Conservation (phyloP, 805 yeast species). For the Pichia thaimueangensis region DNA sequence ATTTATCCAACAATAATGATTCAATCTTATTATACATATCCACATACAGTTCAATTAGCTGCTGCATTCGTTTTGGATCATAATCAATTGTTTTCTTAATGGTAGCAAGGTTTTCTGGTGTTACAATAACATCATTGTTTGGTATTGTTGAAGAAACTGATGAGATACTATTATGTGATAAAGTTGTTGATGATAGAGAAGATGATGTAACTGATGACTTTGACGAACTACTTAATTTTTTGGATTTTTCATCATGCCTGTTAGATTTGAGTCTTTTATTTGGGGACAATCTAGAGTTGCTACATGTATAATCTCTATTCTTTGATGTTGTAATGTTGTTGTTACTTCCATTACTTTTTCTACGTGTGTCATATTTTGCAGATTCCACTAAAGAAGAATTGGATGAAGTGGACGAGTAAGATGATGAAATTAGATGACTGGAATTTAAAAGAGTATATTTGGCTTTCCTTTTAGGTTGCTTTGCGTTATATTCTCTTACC, state of each 20-base stretch:
- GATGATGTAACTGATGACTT: not conserved
- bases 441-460: no score
- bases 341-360: not conserved
- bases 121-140: not conserved
- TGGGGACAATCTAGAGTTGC: not conserved
- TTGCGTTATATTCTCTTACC: not conserved
- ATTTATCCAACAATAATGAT: conserved; percentile 9
- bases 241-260: not conserved
- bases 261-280: not conserved
- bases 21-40: conserved; percentile 6
- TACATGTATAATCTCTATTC: no score
- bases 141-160: not conserved
- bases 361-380: no score
- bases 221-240: not conserved
- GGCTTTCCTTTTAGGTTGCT: not conserved
- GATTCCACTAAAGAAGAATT: not conserved
- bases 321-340: not conserved
- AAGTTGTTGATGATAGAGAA: no score
- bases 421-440: no score
- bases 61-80: conserved; percentile 1
- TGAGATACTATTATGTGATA: not conserved
- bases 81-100: conserved; percentile 5
- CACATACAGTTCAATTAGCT: conserved; percentile 1
- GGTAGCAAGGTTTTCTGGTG: conserved; percentile 1
- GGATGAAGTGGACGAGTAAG: not conserved